Conservation (phyloP, 345 rosid genomes). For the Euphorbia tirucalli region DNA sequence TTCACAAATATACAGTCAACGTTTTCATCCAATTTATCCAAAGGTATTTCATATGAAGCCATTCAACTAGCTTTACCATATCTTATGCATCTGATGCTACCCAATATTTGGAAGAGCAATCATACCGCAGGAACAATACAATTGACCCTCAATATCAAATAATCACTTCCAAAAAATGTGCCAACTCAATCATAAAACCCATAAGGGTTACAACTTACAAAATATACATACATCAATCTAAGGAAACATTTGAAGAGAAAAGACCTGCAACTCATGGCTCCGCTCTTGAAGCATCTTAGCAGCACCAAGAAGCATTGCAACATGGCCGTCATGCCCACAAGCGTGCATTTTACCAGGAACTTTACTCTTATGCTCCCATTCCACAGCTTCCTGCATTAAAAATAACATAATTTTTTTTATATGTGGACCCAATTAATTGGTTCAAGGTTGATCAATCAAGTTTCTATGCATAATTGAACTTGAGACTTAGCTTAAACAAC, state of each 20-base stretch:
- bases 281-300: constrained; percentile 49
- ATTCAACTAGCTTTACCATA: neutral
- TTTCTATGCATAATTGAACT: neutral
- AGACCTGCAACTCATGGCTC: constrained; percentile 14
- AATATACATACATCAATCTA: too few species aligned
- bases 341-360: constrained; percentile 97
- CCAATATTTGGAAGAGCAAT: neutral
- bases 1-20: neutral
- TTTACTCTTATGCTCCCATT: constrained; percentile 84
- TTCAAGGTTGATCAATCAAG: too few species aligned
- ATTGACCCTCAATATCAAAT: neutral
- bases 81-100: neutral
- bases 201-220: neutral
- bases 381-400: constrained; percentile 62
- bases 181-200: neutral
- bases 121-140: neutral
- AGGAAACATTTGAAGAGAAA: neutral
- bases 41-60: neutral
- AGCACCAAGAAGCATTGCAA: constrained; percentile 89
- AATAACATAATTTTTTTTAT: too few species aligned
- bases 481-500: neutral
- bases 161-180: neutral
- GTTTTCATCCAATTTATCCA: neutral
- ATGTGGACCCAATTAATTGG: too few species aligned
- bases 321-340: constrained; percentile 94